A percentile compares a stretch with the other conserved stretches of the same genome.
phyloP scores from a whole-genome alignment of 257 asterid species.

The Solanum pinnatisectum region DNA sequence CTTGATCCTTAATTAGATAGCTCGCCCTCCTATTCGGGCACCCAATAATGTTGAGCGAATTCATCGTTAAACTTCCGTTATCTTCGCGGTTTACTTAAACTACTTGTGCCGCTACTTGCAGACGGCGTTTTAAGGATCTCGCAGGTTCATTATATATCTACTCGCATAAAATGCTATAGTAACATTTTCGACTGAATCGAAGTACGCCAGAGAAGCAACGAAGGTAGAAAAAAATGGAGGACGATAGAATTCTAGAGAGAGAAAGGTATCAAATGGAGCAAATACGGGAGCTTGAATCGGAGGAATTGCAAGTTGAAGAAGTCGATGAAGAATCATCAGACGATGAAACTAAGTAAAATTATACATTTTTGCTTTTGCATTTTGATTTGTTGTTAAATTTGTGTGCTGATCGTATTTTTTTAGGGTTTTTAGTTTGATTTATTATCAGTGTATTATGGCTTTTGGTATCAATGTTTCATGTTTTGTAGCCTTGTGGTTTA shows the following conservation, averaged over 20 bases:
- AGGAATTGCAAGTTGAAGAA: constrained; percentile 73
- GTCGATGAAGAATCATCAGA: constrained; percentile 31
- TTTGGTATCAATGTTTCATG: neutral
- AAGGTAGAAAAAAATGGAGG: constrained; percentile 21
- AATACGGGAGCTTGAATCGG: constrained; percentile 55
- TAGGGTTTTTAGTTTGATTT: neutral
- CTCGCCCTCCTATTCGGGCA: neutral
- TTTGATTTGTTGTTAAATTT: neutral
- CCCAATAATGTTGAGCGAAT: neutral
- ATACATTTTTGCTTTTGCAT: neutral
- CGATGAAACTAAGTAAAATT: constrained; percentile 10
- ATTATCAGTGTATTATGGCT: neutral
- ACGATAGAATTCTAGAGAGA: constrained; percentile 38
- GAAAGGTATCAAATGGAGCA: constrained; percentile 73
- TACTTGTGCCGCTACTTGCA: neutral
- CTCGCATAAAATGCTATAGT: neutral
- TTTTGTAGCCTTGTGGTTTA: neutral
- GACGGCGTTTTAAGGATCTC: neutral
- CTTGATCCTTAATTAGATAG: neutral
- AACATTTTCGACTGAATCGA: neutral
- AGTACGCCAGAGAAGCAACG: neutral
- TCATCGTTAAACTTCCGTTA: neutral
- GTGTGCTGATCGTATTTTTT: neutral
- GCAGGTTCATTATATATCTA: neutral
- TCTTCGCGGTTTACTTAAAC: neutral